Base-by-base conservation (phyloP, 805 yeast genomes). In the Wickerhamiella occidentalis region DNA sequence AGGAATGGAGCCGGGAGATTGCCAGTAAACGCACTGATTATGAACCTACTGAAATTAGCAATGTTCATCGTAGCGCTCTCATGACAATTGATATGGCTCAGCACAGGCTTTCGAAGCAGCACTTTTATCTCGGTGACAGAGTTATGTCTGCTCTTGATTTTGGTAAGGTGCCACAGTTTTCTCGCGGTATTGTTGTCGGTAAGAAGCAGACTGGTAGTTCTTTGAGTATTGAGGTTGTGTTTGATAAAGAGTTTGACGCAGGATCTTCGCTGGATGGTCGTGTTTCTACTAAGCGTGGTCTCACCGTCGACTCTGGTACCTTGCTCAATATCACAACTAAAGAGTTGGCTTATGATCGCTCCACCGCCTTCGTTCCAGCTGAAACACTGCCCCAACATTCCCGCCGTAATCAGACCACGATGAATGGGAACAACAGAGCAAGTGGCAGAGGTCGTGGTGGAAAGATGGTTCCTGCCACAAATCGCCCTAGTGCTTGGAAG, bases 151-250 rank as follows among this genome's bases (percentile, higher is more conserved):
- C 86, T 19, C 82, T 82, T 57, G 84, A 80, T 57, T 78, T 84
- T 21, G 97, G 97, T 47, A 86, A 85, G 60, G 95, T 88, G 13
- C 95, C 96, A 23, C 66, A 80, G 50, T 86, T 82, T 61, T 74
- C 85, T 22, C 82, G 82, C 59, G 99, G 99, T 63, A 87, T 96
- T 0, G 94, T 92, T 49, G 82, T 85, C 45, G 70, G 77, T 37
- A 85, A 85, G 38, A 73, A 77, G 30, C 15, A 33, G 15, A 41
- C 46, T n/a, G 50, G 47, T 19, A 40, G 38, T 1, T 19, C 41
- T 23, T 63, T 75, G 9, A 75, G 80, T 0, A 69, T 92, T 50
- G 86, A 83, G 54, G 80, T 92, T 47, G 64, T 92, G 33, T 92
- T 90, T 71, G 99, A 92, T 61, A 67, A 74, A 50, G 84, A 88